Base-by-base conservation (phyloP, 257 asterid species). In the Pogostemon cablin region DNA sequence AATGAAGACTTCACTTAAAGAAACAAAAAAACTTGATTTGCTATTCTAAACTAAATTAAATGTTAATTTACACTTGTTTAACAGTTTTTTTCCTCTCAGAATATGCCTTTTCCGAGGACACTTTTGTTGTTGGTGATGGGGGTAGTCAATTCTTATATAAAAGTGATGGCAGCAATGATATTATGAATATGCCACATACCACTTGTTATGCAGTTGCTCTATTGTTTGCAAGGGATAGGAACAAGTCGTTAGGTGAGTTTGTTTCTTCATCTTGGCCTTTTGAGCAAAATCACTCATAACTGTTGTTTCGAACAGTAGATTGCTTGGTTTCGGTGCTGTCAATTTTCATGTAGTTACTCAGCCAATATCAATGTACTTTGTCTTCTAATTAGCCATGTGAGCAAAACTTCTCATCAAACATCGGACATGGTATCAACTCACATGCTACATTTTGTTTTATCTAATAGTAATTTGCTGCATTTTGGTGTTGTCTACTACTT, bases 81-180 rank as follows among this genome's bases (percentile, higher is more conserved):
- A 68, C 60, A 60, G 44, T 34, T 25, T 9, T 63, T 72, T 79
- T 75, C 3, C 17, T 75, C 55, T 69, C 80, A 90, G 98, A 90
- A 69, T 82, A 72, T 75, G 87, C 90, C 66, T 87, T 93, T 65
- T 52, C 96, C 20, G 63, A 50, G 49, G 95, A 82, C 68, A 93
- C 96, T 9, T 76, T 80, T 56, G 72, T 93, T 79, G 88, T 88
- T 73, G 98, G 98, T 67, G 93, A 86, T 55, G 83, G 85, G 17
- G 84, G 87, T 60, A 73, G 86, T 75, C 71, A 73, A 37, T 81
- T 80, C 76, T 73, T 82, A 70, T 87, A 80, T 76, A 75, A 69
- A 80, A 78, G 87, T 78, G 68, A 76, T 61, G 71, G 77, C 6
- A n/a, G 70, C 74, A 62, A 41, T 41, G 56, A 47, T 60, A 69